These are phyloP conservation scores for Beauveria sp. DNA, from an alignment of 2,329 filamentous ascomycete genomes.

Conservation along the genomic window DNA sequence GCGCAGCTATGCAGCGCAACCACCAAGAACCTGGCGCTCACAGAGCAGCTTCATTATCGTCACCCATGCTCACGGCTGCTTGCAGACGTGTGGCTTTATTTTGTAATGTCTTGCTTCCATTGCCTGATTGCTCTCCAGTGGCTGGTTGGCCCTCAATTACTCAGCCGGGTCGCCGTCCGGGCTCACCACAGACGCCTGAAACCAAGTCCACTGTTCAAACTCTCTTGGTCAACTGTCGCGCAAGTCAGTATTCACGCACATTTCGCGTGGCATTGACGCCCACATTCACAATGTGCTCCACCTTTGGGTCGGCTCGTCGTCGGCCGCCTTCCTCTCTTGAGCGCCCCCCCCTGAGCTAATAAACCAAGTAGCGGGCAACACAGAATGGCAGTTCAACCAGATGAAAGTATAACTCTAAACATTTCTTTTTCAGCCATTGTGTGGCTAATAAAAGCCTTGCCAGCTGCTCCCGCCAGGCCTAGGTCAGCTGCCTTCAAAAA, in stretches of 20 bases:
- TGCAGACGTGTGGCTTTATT: background rate
- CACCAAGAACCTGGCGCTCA: background rate
- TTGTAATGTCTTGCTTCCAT: background rate
- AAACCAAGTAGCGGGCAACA: background rate
- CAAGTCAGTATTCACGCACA: background rate
- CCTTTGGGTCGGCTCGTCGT: background rate
- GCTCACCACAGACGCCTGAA: conserved; percentile 1
- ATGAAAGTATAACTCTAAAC: background rate
- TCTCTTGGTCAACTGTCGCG: background rate
- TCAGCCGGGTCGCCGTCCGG: background rate
- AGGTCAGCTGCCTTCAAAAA: background rate
- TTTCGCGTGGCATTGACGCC: background rate
- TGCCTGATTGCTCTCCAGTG: background rate
- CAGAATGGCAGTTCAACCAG: background rate
- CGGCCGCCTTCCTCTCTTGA: background rate
- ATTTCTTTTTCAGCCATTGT: background rate
- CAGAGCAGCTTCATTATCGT: background rate
- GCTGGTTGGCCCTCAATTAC: background rate
- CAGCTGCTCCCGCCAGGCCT: background rate
- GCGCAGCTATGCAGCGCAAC: no score
- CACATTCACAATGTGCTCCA: background rate
- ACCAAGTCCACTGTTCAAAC: conserved; percentile 6
- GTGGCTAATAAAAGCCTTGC: no score
- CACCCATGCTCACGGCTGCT: background rate
- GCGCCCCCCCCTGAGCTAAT: background rate